These are phyloP conservation scores for Talaromyces thailandensis DNA, from an alignment of 495 filamentous ascomycete genomes.

Conservation along the genomic window DNA sequence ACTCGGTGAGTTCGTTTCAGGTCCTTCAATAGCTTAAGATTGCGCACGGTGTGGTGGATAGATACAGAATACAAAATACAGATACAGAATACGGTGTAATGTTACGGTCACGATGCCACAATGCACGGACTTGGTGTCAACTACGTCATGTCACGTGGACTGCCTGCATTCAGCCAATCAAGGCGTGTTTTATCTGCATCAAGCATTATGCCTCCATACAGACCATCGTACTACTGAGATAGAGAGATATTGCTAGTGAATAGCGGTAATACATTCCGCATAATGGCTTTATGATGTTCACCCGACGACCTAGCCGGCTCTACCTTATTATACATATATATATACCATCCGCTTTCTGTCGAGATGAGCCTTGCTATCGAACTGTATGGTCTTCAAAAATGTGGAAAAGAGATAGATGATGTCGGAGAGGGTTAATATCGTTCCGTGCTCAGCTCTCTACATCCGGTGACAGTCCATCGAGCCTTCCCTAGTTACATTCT, in stretches of 20 bases:
- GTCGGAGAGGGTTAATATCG: not conserved
- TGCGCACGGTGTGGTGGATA: not conserved
- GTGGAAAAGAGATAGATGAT: not conserved
- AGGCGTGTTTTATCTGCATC: not conserved
- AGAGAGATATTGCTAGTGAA: not conserved
- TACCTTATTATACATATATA: too few species aligned
- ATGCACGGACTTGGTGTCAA: not conserved
- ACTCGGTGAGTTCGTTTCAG: not conserved
- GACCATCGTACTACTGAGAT: not conserved
- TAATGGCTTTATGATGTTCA: not conserved
- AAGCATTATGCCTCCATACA: not conserved
- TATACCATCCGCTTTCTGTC: too few species aligned
- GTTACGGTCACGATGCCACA: not conserved
- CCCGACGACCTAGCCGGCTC: not conserved
- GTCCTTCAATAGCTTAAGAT: not conserved
- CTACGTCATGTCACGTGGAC: not conserved
- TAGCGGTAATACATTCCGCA: not conserved
- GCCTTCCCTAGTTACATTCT: too few species aligned
- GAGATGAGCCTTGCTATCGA: too few species aligned
- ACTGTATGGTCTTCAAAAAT: not conserved
- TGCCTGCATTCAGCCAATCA: not conserved
- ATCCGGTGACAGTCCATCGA: too few species aligned
- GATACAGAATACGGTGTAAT: not conserved
- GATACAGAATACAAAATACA: not conserved
- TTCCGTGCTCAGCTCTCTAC: not conserved